These are phyloP conservation scores for Venturia oleaginea DNA, from an alignment of 2,329 filamentous ascomycete genomes.

Conservation along the genomic window DNA sequence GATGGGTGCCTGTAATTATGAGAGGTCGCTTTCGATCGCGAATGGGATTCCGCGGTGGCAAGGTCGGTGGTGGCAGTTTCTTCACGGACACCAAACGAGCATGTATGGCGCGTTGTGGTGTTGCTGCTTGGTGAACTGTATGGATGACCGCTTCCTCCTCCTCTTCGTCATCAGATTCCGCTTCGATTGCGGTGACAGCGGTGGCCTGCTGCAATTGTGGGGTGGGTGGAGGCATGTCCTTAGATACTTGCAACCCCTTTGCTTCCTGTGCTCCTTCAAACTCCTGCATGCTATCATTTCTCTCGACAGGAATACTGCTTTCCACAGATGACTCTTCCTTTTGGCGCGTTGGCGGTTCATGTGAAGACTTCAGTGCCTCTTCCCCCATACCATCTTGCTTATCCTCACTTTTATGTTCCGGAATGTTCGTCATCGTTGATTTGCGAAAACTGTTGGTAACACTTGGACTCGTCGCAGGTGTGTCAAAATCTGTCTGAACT, in stretches of 20 bases:
- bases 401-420: constrained; percentile 8
- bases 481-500: constrained; percentile 50
- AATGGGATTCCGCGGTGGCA: constrained; percentile 15
- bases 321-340: not conserved
- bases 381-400: not conserved
- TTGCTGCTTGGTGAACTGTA: constrained; percentile 7
- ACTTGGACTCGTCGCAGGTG: constrained; percentile 6
- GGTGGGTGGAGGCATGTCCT: not conserved
- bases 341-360: not conserved
- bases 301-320: not conserved
- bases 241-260: not conserved
- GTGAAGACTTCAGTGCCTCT: not conserved
- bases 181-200: constrained; percentile 15
- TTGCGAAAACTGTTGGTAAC: not conserved
- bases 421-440: constrained; percentile 9
- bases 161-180: constrained; percentile 43
- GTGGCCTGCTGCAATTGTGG: not conserved
- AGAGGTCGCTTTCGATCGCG: constrained; percentile 8
- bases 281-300: not conserved
- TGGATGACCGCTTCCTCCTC: constrained; percentile 41
- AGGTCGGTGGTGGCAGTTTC: constrained; percentile 10
- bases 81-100: constrained; percentile 14
- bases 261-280: not conserved
- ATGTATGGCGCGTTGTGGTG: constrained; percentile 8
- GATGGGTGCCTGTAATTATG: not conserved